Percentiles rank a stretch among this genome's conserved stretches.
Evolutionary conservation across 768 basidiomycete species (phyloP).

Genomic region (Boletus sp.): DNA sequence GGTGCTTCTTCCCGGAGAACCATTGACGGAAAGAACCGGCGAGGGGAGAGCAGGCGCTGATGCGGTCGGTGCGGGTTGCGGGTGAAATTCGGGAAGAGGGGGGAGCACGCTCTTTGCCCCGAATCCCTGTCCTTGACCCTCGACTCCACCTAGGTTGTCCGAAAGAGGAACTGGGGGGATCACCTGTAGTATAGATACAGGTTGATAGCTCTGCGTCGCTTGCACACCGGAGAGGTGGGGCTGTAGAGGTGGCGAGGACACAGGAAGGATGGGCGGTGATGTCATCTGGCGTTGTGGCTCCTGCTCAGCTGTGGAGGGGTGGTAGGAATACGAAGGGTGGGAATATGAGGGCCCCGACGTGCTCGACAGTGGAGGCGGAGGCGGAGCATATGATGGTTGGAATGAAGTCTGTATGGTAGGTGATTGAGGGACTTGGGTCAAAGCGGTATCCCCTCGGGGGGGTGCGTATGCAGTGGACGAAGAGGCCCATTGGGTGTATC

Average conservation of each 20-base stretch:
- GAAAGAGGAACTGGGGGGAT: conserved; percentile 4
- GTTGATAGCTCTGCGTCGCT: conserved; percentile 16
- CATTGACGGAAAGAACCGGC: conserved; percentile 15
- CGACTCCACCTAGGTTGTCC: conserved; percentile 1
- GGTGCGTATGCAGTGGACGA: conserved; percentile 21
- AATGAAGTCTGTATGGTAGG: conserved; percentile 28
- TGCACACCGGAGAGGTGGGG: conserved; percentile 8
- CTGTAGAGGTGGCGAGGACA: conserved; percentile 12
- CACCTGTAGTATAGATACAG: conserved; percentile 21
- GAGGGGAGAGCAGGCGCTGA: conserved; percentile 17
- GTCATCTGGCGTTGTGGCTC: conserved; percentile 13
- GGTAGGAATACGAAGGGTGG: conserved; percentile 9
- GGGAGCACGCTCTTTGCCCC: not conserved
- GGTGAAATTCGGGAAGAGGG: conserved; percentile 8
- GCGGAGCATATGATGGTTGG: conserved; percentile 30
- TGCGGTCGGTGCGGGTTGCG: conserved; percentile 16
- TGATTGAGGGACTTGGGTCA: conserved; percentile 28
- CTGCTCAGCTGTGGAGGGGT: conserved; percentile 10
- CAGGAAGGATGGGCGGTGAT: conserved; percentile 8
- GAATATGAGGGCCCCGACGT: conserved; percentile 16
- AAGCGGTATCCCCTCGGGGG: conserved; percentile 14
- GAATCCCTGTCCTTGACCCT: conserved; percentile 18
- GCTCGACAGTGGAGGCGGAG: conserved; percentile 19
- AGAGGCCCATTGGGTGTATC: conserved; percentile 35
- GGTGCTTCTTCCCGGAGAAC: conserved; percentile 16